Percentiles rank a stretch among this genome's conserved stretches.
Evolutionary conservation across 2,329 filamentous ascomycete genomes (phyloP).

Genomic region (Penicillium sclerotiorum): DNA sequence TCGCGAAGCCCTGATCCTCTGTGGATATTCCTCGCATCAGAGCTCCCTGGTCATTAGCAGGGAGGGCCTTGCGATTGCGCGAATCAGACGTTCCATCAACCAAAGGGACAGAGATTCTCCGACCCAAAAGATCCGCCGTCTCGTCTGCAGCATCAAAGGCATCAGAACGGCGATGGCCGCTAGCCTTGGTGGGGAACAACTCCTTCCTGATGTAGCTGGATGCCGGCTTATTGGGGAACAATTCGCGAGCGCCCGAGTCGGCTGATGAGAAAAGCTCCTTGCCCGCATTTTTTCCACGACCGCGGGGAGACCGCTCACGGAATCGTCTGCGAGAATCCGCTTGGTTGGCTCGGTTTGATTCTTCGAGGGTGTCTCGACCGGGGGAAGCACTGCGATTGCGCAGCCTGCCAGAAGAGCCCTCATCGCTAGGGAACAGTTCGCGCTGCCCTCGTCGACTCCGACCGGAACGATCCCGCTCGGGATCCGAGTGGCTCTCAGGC

Average conservation of each 20-base stretch:
- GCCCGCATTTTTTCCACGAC: slow-evolving; percentile 38
- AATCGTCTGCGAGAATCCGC: slow-evolving; percentile 42
- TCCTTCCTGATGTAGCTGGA: slow-evolving; percentile 56
- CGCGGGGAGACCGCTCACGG: slow-evolving; percentile 45
- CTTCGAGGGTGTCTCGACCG: slow-evolving; percentile 53
- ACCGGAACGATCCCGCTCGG: slow-evolving; percentile 31
- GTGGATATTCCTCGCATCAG: slow-evolving; percentile 40
- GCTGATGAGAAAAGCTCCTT: slow-evolving; percentile 64
- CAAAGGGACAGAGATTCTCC: slow-evolving; percentile 54
- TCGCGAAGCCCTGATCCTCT: slow-evolving; percentile 43
- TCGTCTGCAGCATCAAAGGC: slow-evolving; percentile 59
- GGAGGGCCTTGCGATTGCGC: slow-evolving; percentile 43
- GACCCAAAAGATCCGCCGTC: slow-evolving; percentile 55
- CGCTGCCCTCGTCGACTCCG: slow-evolving; percentile 34
- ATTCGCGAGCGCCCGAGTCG: slow-evolving; percentile 47
- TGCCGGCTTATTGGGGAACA: slow-evolving; percentile 48
- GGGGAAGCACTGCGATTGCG: slow-evolving; percentile 65
- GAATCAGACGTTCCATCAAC: slow-evolving; percentile 47
- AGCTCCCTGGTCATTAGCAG: slow-evolving; percentile 43
- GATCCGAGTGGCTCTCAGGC: slow-evolving; percentile 30
- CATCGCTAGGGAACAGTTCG: slow-evolving; percentile 45
- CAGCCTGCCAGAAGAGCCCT: slow-evolving; percentile 48
- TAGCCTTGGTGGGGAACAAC: slow-evolving; percentile 58
- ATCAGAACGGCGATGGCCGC: slow-evolving; percentile 52
- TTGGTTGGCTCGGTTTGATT: slow-evolving; percentile 37